These are phyloP conservation scores for Ophiostoma tasmaniense DNA, from an alignment of 2,329 filamentous ascomycete genomes.

Conservation along the genomic window DNA sequence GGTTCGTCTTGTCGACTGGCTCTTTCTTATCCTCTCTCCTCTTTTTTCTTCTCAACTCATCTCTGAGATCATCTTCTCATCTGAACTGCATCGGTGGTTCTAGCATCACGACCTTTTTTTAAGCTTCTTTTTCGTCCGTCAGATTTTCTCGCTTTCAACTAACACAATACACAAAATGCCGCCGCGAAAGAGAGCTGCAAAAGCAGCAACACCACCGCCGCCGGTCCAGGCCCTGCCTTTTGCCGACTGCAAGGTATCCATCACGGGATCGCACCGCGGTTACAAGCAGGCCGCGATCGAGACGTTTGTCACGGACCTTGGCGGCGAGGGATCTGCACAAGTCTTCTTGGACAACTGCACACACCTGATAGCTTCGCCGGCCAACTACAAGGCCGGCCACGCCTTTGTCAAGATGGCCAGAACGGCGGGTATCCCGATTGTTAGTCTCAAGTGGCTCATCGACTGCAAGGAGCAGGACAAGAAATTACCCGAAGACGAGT, in stretches of 20 bases:
- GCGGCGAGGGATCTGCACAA: neutral
- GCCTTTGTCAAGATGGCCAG: slow-evolving; percentile 37
- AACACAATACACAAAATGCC: slow-evolving; percentile 11
- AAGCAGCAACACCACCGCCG: neutral
- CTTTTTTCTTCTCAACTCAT: too few relatives aligned
- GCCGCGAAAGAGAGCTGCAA: slow-evolving; percentile 13
- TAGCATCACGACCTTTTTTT: neutral
- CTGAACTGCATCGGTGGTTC: neutral
- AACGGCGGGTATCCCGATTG: slow-evolving; percentile 39
- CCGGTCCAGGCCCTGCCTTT: slow-evolving; percentile 29
- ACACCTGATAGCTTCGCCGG: neutral
- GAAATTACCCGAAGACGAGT: slow-evolving; percentile 29
- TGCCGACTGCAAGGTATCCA: slow-evolving; percentile 41
- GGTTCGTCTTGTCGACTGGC: too few relatives aligned
- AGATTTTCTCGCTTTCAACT: too few relatives aligned
- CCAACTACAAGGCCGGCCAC: slow-evolving; percentile 31
- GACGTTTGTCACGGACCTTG: neutral
- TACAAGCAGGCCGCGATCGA: neutral
- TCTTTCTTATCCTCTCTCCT: too few relatives aligned
- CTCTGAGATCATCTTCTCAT: neutral
- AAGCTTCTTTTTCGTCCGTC: neutral
- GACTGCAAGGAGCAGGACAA: slow-evolving; percentile 40
- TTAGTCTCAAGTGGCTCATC: slow-evolving; percentile 54
- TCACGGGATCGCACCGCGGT: slow-evolving; percentile 39
- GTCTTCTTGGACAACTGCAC: neutral